Evolutionary conservation across 768 basidiomycete genomes (phyloP).

Genomic region (Russula griseocarnosa): DNA sequence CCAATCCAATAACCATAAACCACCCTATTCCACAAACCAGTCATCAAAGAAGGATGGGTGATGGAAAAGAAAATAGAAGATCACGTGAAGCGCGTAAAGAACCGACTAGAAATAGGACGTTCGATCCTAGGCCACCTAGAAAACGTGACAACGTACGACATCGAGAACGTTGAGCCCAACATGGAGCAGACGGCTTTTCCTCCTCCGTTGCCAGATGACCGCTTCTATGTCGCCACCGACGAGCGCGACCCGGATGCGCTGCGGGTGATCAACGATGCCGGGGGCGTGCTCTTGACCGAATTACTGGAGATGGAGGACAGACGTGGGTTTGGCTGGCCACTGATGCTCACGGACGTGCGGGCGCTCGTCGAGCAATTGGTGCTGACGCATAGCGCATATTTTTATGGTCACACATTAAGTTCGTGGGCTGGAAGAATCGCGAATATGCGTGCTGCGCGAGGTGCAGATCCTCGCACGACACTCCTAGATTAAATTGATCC

Average conservation of each 20-base stretch:
- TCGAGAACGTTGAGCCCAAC: constrained; percentile 12
- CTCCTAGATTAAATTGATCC: constrained; percentile 34
- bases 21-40: constrained; percentile 18
- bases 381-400: constrained; percentile 37
- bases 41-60: constrained; percentile 35
- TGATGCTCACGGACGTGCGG: constrained; percentile 43
- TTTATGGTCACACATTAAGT: constrained; percentile 39
- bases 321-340: constrained; percentile 40
- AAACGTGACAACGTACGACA: constrained; percentile 14
- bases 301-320: constrained; percentile 42
- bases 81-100: constrained; percentile 37
- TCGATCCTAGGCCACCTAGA: constrained; percentile 28
- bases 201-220: constrained; percentile 16
- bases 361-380: constrained; percentile 42
- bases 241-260: constrained; percentile 39
- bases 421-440: constrained; percentile 39
- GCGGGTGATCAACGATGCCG: constrained; percentile 35
- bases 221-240: constrained; percentile 40
- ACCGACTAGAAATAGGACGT: constrained; percentile 32
- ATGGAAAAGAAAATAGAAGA: constrained; percentile 36
- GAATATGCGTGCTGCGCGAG: constrained; percentile 38
- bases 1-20: background rate
- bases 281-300: constrained; percentile 42
- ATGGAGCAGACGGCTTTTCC: constrained; percentile 1
- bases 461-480: constrained; percentile 37